Evolutionary conservation across 192 early-diverging fungal species (phyloP).

Genomic region (Coemansia sp.): DNA sequence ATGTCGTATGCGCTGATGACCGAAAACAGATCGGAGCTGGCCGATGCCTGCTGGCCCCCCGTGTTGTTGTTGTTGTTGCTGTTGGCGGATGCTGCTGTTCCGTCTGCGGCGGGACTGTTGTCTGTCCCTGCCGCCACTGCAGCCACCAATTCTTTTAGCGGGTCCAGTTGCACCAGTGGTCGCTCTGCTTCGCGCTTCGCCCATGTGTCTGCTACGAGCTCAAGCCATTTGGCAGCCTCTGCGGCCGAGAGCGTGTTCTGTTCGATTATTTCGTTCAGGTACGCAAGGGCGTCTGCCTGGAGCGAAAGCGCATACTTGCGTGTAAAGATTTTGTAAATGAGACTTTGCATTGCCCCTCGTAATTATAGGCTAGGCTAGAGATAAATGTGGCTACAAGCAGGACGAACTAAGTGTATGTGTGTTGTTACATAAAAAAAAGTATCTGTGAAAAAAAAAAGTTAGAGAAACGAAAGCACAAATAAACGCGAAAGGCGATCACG

Average conservation of each 20-base stretch:
- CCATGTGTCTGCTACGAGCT: constrained; percentile 70
- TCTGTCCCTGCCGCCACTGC: constrained; percentile 32
- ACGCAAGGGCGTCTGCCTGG: constrained; percentile 69
- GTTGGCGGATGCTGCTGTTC: neutral
- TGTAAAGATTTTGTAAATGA: constrained; percentile 72
- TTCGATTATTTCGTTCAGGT: constrained; percentile 59
- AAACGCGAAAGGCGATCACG: neutral
- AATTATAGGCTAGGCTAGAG: neutral
- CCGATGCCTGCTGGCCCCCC: constrained; percentile 2
- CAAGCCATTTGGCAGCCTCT: constrained; percentile 61
- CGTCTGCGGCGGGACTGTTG: neutral
- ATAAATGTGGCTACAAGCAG: too few relatives aligned
- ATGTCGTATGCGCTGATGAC: constrained; percentile 75
- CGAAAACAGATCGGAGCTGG: constrained; percentile 25
- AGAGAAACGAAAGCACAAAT: neutral
- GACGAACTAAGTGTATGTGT: neutral
- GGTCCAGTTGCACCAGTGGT: constrained; percentile 46
- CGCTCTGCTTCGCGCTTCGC: constrained; percentile 60
- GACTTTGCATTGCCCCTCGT: constrained; percentile 28
- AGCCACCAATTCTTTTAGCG: constrained; percentile 35
- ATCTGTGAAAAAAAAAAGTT: neutral
- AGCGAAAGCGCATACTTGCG: constrained; percentile 78
- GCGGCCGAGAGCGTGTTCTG: constrained; percentile 46
- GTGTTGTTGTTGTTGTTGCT: neutral
- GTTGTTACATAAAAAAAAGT: neutral